These are phyloP conservation scores for Quercus aquifolioides DNA, from an alignment of 306 rosid genomes.

Conservation along the genomic window DNA sequence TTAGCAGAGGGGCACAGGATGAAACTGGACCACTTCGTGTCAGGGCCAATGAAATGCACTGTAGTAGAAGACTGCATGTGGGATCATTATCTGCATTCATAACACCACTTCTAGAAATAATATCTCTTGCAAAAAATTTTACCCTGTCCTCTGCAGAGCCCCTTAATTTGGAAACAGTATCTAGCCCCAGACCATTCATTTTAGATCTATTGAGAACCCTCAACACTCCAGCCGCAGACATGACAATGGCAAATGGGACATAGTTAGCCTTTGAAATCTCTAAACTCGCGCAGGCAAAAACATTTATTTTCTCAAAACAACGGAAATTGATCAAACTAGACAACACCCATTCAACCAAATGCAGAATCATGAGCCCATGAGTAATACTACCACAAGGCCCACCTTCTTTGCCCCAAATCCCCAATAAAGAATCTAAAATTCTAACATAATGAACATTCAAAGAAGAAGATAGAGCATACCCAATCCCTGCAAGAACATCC, in stretches of 20 bases:
- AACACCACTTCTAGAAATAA: conserved; percentile 35
- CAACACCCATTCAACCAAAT: conserved; percentile 74
- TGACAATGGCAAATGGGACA: conserved; percentile 58
- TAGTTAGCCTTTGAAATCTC: conserved; percentile 38
- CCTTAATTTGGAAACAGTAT: conserved; percentile 38
- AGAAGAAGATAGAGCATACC: conserved; percentile 77
- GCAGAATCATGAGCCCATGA: conserved; percentile 70
- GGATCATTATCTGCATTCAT: conserved; percentile 14
- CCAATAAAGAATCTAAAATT: conserved; percentile 56
- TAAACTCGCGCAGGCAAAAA: conserved; percentile 35
- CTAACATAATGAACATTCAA: conserved; percentile 37
- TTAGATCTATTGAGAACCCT: conserved; percentile 42
- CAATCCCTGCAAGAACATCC: conserved; percentile 73
- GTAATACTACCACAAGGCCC: conserved; percentile 47
- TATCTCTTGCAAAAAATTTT: conserved; percentile 46
- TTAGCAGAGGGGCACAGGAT: conserved; percentile 48
- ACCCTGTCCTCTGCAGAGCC: conserved; percentile 45
- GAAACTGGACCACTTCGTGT: conserved; percentile 61
- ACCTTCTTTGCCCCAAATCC: conserved; percentile 55
- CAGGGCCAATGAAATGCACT: conserved; percentile 63
- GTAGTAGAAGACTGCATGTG: conserved; percentile 45
- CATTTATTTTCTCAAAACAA: conserved; percentile 38
- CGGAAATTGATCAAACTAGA: conserved; percentile 47
- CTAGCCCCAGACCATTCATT: conserved; percentile 34
- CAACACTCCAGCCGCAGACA: conserved; percentile 78